Evolutionary conservation across 768 basidiomycete genomes (phyloP).

Genomic region (Krasilnikovozyma curviuscula): DNA sequence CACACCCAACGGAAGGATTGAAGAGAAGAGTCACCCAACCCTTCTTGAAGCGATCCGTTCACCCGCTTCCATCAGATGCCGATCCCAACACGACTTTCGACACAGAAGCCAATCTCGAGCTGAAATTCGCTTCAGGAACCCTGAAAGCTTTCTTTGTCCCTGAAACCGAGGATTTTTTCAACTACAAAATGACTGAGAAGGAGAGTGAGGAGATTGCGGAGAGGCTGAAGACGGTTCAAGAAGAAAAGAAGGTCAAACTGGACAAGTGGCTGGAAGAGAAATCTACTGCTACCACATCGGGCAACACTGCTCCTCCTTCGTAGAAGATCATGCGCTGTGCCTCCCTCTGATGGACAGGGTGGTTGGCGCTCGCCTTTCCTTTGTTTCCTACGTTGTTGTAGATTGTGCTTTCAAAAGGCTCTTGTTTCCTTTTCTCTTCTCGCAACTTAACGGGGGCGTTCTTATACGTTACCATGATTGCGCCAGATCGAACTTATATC

Average conservation of each 20-base stretch:
- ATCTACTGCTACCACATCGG: too few species aligned
- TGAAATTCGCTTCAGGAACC: slow-evolving; percentile 52
- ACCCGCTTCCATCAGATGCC: background rate
- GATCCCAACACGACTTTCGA: slow-evolving; percentile 4
- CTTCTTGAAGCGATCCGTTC: slow-evolving; percentile 22
- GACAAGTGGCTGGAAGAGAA: slow-evolving; percentile 6
- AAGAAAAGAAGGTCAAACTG: background rate
- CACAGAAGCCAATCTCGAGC: slow-evolving; percentile 43
- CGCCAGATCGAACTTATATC: too few species aligned
- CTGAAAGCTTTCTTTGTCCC: slow-evolving; percentile 66
- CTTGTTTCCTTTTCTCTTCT: too few species aligned
- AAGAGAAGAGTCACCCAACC: slow-evolving; percentile 27
- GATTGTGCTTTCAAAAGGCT: too few species aligned
- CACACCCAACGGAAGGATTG: slow-evolving; percentile 30
- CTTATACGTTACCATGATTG: too few species aligned
- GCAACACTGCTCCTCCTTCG: too few species aligned
- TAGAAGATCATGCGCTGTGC: too few species aligned
- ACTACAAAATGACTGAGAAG: background rate
- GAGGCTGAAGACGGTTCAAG: background rate
- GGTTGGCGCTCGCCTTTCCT: too few species aligned
- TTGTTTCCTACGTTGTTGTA: too few species aligned
- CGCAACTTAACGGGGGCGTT: too few species aligned
- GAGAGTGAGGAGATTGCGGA: background rate
- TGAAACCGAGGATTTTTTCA: slow-evolving; percentile 27
- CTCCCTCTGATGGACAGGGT: too few species aligned